Evolutionary conservation across 805 yeast species (phyloP), one percentile per base, ranked within the genome.

Genomic region (Scheffersomyces stipitis): DNA sequence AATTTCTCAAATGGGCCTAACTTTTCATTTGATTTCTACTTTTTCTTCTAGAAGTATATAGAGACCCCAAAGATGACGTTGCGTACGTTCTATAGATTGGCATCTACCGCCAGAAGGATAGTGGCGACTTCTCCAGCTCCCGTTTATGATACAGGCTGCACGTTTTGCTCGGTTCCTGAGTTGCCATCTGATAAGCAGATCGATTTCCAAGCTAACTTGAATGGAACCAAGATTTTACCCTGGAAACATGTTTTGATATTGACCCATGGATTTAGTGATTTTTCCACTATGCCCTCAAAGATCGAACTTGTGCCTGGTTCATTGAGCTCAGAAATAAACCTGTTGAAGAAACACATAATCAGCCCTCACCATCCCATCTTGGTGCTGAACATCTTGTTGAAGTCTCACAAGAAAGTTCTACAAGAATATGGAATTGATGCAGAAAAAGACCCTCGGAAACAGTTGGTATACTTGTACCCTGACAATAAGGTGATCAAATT

Each of bases 181-280:
- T 65, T 72, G 38, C 83, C 80, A 2, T 44, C 42, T 5, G 64
- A 54, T 31, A 65, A 69, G 40, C 76, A 56, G 26, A 69, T 74
- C 28, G 71, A 74, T 44, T 52, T 43, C 33, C 47, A 46, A 4
- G 62, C 54, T 33, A 67, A 68, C 26, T 51, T 81, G 13, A 56
- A 64, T 18, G 69, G 70, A 10, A 76, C 88, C 0, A 69, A 70
- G 20, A 74, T 77, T 0, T 45, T 58, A 3, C 72, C 75, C 4
- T 73, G 77, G 73, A 79, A 78, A 41, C 86, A 82, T 48, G 62
- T 77, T 6, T 50, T 83, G 13, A 65, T 80, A 10, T 58, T 77
- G 18, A 73, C 78, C 22, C 77, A 76, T 14, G 66, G 69, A 3
- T 39, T 47, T 22, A 43, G 54, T 0, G 61, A 62, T 18, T 61